Evolutionary conservation across 2,329 filamentous ascomycete species (phyloP), one percentile per base, ranked within the genome.

Genomic region (Rutstroemia sydowiana): DNA sequence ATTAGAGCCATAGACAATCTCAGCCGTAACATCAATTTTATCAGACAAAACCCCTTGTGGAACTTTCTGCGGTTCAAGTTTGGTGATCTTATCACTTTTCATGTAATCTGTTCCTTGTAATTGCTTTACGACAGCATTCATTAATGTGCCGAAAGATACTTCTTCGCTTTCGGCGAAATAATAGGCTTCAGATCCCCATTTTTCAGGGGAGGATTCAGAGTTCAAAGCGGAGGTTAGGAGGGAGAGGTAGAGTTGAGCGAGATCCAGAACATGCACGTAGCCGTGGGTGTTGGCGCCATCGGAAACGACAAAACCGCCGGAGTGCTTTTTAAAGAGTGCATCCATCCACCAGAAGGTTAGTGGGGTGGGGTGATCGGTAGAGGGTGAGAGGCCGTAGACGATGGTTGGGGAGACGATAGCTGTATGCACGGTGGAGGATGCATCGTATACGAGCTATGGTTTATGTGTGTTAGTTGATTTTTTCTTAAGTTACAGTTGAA

Each of bases 221-320:
- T 43, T 10, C 2, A 59, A 37, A 6, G 57, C 51, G 7, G 47
- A 16, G 5, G 36, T 37, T 3, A 56, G 14, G 4, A 59, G 46
- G 1, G 41, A 11, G 2, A 53, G 14, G n/a, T 59, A 57, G 1
- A 59, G 20, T 5, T 21, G 14, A 7, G 57, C 57, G 5, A 51
- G 37, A 37, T 60, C 57, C 13, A 42, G 32, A 14, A 59, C 57
- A 34, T 60, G 53, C 32, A 60, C 44, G 13, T 54, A 53, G 5
- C 13, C 41, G 16, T 41, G 48, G 6, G 54, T 37, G 18, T 54
- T 59, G 10, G 13, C 18, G 18, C 30, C 30, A 5, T 31, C 2
- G 13, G 44, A 37, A 10, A 59, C 53, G 18, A 49, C 55, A 20
- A 58, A 58, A 10, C 52, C 56, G 3, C 44, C 34, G 4, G 37